Evolutionary conservation across 208 protist genomes (phyloP).

Genomic region (Leishmania martiniquensis): DNA sequence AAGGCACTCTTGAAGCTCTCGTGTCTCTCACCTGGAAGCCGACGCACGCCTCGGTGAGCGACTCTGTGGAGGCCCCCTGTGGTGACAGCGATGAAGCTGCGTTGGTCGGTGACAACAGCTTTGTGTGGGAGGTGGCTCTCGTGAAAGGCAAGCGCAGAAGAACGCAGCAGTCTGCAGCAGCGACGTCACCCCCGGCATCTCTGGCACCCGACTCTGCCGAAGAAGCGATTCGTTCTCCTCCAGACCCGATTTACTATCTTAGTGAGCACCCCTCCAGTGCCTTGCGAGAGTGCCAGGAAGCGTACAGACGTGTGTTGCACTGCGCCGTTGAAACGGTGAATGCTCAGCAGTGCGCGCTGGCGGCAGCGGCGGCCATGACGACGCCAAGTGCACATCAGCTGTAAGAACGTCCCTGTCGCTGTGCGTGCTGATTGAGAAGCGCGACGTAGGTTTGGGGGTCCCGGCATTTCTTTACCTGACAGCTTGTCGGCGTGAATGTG

Average conservation of each 20-base stretch:
- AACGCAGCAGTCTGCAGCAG: neutral
- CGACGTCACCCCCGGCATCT: neutral
- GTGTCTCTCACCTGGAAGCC: constrained; percentile 11
- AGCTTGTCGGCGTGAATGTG: neutral
- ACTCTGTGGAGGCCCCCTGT: neutral
- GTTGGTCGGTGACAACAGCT: too few relatives aligned
- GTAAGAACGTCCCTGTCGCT: neutral
- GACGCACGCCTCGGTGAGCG: neutral
- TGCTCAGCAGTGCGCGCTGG: constrained; percentile 49
- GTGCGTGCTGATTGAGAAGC: neutral
- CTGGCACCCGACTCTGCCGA: neutral
- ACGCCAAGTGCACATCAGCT: neutral
- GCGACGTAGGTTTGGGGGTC: neutral
- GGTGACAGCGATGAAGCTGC: neutral
- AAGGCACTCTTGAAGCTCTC: constrained; percentile 32
- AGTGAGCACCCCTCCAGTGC: constrained; percentile 39
- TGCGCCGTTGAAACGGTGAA: constrained; percentile 39
- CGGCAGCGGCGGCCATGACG: constrained; percentile 15
- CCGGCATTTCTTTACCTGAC: neutral
- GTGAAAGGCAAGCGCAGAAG: neutral
- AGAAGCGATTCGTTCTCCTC: neutral
- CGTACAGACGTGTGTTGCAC: constrained; percentile 48
- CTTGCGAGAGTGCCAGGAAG: constrained; percentile 48
- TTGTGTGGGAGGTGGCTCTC: neutral
- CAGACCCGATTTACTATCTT: constrained; percentile 51